Evolutionary conservation across 208 protist genomes (phyloP).

Genomic region (Jaenimonas drosophilae): DNA sequence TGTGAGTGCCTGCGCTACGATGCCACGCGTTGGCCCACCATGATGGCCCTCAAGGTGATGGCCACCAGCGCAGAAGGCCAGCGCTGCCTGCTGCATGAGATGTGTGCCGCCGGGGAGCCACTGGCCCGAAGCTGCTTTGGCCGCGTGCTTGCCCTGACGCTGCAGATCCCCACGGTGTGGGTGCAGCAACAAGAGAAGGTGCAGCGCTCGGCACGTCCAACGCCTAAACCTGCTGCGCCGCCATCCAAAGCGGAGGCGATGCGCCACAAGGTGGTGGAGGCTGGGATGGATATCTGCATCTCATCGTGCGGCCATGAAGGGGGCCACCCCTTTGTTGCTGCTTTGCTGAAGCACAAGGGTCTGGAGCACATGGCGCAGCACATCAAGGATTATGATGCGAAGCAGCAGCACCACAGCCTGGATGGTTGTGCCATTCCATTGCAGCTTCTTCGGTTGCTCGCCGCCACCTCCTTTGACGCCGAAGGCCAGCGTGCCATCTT

Average conservation of each 20-base stretch:
- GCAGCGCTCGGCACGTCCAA: background rate
- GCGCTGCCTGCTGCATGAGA: conserved; percentile 46
- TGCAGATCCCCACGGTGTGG: conserved; percentile 20
- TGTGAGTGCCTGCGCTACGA: conserved; percentile 23
- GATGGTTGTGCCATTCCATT: conserved; percentile 12
- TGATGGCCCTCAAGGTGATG: conserved; percentile 21
- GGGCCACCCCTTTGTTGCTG: conserved; percentile 7
- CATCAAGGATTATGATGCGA: conserved; percentile 11
- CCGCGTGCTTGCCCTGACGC: conserved; percentile 38
- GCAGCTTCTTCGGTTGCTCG: conserved; percentile 36
- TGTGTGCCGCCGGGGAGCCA: conserved; percentile 29
- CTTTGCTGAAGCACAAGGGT: conserved; percentile 15
- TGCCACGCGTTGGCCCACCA: conserved; percentile 13
- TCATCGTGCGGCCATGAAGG: too few relatives aligned
- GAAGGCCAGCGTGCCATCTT: conserved; percentile 30
- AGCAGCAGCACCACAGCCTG: background rate
- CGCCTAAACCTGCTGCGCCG: background rate
- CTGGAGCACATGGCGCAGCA: conserved; percentile 12
- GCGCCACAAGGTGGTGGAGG: too few relatives aligned
- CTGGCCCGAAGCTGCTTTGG: conserved; percentile 57
- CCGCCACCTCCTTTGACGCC: conserved; percentile 40
- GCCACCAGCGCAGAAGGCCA: conserved; percentile 30
- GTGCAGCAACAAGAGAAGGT: background rate
- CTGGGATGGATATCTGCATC: too few relatives aligned
- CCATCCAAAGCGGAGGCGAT: background rate